phyloP scores from a whole-genome alignment of 1,284 basidiomycete species.

The Sporisorium sorghi region DNA sequence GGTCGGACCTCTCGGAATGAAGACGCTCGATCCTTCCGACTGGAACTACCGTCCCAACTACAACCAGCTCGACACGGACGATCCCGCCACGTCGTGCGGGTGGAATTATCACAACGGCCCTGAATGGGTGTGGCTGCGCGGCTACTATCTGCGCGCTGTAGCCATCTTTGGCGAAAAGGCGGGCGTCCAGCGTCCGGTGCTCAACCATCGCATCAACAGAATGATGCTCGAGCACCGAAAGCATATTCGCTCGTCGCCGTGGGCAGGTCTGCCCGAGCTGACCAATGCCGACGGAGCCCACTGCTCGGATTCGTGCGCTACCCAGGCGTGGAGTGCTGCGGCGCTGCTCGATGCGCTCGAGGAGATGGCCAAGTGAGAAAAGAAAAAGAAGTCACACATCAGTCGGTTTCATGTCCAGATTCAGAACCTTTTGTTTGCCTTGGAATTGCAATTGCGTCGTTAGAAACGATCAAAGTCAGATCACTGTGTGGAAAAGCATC shows the following conservation, averaged over 20 bases:
- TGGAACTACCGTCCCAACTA: conserved; percentile 64
- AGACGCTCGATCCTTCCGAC: conserved; percentile 62
- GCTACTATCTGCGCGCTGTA: conserved; percentile 93
- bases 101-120: conserved; percentile 75
- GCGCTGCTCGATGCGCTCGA: conserved; percentile 60
- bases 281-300: conserved; percentile 58
- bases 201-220: conserved; percentile 52
- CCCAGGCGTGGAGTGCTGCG: conserved; percentile 64
- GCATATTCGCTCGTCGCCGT: conserved; percentile 52
- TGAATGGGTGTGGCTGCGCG: conserved; percentile 93
- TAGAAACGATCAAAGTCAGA: too few relatives aligned
- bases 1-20: conserved; percentile 61
- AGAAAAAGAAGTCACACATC: not conserved
- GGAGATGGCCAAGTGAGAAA: conserved; percentile 46
- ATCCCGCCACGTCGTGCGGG: conserved; percentile 51
- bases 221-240: conserved; percentile 55
- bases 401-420: not conserved
- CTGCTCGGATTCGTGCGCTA: conserved; percentile 62
- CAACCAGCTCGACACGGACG: conserved; percentile 59
- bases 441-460: conserved; percentile 12
- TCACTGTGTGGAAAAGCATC: not conserved
- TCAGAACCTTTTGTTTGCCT: conserved; percentile 4
- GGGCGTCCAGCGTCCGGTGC: conserved; percentile 37
- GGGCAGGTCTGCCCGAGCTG: conserved; percentile 65
- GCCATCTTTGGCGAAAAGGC: conserved; percentile 69